Conservation (phyloP, 2,329 filamentous ascomycete genomes). For the Trichoderma semiorbis region DNA sequence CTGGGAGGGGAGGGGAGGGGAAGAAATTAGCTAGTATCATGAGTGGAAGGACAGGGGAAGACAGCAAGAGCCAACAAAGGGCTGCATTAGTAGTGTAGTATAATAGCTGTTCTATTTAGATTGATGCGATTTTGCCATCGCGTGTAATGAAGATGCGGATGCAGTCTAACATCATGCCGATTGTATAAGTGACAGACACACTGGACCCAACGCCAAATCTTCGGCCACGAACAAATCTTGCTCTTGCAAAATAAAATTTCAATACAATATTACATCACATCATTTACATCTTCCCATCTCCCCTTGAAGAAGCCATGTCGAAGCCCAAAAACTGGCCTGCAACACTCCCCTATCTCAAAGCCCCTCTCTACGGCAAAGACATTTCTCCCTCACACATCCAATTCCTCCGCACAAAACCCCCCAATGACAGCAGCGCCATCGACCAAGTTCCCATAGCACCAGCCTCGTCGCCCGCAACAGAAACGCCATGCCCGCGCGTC, state of each 20-base stretch:
- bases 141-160: slow-evolving; percentile 4
- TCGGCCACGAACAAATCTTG: neutral
- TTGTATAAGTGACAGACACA: neutral
- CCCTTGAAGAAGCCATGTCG: slow-evolving; percentile 25
- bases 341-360: slow-evolving; percentile 49
- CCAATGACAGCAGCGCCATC: neutral
- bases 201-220: slow-evolving; percentile 10
- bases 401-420: slow-evolving; percentile 34
- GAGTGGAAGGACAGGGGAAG: neutral
- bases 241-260: neutral
- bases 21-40: neutral
- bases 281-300: neutral
- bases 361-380: slow-evolving; percentile 46
- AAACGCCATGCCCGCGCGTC: slow-evolving; percentile 47
- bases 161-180: neutral
- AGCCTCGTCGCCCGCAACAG: slow-evolving; percentile 31
- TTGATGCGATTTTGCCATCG: neutral
- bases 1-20: neutral
- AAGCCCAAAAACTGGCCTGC: slow-evolving; percentile 58
- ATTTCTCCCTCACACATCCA: slow-evolving; percentile 42
- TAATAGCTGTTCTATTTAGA: slow-evolving; percentile 6
- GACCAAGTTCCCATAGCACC: slow-evolving; percentile 18
- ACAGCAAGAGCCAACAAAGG: neutral
- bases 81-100: slow-evolving; percentile 11
- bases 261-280: neutral